Conservation (phyloP, 768 basidiomycete species). For the Boletus insuetus region DNA sequence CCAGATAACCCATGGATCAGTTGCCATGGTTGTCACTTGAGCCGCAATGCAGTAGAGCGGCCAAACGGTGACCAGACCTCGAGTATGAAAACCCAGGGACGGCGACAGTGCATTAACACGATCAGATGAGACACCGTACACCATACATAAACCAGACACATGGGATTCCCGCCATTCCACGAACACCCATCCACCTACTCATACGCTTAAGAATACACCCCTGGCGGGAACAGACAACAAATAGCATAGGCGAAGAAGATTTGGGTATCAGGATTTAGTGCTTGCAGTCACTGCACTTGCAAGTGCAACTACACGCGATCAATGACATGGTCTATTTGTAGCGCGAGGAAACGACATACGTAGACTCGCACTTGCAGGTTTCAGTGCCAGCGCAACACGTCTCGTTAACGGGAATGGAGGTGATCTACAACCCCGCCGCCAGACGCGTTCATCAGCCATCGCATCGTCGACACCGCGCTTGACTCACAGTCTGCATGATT, state of each 20-base stretch:
- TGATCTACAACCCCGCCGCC: conserved; percentile 1
- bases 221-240: neutral
- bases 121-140: neutral
- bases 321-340: no score
- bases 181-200: neutral
- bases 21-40: no score
- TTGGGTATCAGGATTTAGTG: neutral
- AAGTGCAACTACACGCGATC: conserved; percentile 8
- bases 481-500: conserved; percentile 23
- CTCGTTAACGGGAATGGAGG: conserved; percentile 15
- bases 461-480: neutral
- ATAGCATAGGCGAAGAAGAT: neutral
- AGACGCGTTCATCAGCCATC: neutral
- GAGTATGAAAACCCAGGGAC: no score
- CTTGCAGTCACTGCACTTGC: conserved; percentile 22
- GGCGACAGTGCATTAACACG: no score
- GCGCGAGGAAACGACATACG: neutral
- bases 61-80: no score
- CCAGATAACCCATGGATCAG: no score
- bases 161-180: neutral
- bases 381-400: conserved; percentile 16
- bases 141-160: neutral
- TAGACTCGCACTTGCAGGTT: conserved; percentile 13
- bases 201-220: neutral
- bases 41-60: no score